Conservation (phyloP, 768 basidiomycete genomes). For the Vishniacozyma victoriae region DNA sequence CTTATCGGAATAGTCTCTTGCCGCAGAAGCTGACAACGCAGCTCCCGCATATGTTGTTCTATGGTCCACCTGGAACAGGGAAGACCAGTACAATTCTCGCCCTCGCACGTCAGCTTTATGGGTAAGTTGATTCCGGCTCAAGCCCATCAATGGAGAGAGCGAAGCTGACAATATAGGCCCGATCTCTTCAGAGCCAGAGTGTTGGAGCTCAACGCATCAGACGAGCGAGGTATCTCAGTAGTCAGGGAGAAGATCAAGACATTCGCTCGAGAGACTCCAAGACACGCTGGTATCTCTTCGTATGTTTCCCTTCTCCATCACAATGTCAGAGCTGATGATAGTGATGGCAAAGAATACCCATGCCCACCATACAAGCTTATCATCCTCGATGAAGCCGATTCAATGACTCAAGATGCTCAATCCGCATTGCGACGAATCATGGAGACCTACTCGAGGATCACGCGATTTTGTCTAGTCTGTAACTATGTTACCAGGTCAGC, state of each 20-base stretch:
- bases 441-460: slow-evolving; percentile 97
- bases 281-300: slow-evolving; percentile 42
- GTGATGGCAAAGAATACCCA: slow-evolving; percentile 65
- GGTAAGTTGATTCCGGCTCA: slow-evolving; percentile 54
- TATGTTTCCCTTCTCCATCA: slow-evolving; percentile 22
- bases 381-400: slow-evolving; percentile 97
- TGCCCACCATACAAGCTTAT: slow-evolving; percentile 98
- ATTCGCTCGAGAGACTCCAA: slow-evolving; percentile 61
- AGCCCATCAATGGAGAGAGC: background rate
- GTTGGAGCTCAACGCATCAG: slow-evolving; percentile 94
- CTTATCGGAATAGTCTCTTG: background rate
- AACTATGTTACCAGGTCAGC: slow-evolving; percentile 97
- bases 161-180: slow-evolving; percentile 58
- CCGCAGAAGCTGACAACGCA: slow-evolving; percentile 44
- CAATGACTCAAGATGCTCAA: slow-evolving; percentile 99
- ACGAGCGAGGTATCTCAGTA: slow-evolving; percentile 93
- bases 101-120: slow-evolving; percentile 85
- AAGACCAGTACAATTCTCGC: slow-evolving; percentile 97
- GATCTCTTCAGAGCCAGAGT: slow-evolving; percentile 90
- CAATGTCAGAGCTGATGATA: slow-evolving; percentile 53
- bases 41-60: slow-evolving; percentile 99
- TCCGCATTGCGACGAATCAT: slow-evolving; percentile 95
- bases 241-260: slow-evolving; percentile 98
- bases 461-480: slow-evolving; percentile 94
- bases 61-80: slow-evolving; percentile 96